Conservation (phyloP, 2,329 filamentous ascomycete species). For the Septoria linicola region DNA sequence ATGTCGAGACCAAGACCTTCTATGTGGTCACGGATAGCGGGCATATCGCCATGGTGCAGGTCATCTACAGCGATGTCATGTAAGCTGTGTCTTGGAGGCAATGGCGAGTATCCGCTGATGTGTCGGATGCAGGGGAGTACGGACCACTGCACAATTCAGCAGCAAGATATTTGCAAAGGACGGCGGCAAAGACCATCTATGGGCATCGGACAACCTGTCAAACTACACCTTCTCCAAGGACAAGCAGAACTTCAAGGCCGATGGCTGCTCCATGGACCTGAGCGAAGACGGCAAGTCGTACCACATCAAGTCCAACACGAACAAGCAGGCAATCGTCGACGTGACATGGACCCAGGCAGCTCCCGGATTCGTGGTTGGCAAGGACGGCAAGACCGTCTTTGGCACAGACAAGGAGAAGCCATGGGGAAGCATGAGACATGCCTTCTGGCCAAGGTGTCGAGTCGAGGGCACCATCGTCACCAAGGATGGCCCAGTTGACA, state of each 20-base stretch:
- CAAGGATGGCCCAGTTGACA: constrained; percentile 74
- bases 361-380: constrained; percentile 81
- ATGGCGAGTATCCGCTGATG: constrained; percentile 12
- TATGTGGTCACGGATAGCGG: constrained; percentile 82
- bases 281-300: constrained; percentile 80
- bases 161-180: constrained; percentile 82
- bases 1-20: constrained; percentile 92
- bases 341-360: constrained; percentile 72
- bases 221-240: constrained; percentile 83
- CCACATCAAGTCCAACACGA: constrained; percentile 85
- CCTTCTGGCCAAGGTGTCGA: constrained; percentile 87
- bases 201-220: constrained; percentile 76
- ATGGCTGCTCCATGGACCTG: constrained; percentile 80
- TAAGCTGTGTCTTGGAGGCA: constrained; percentile 49
- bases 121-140: constrained; percentile 66
- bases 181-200: constrained; percentile 70
- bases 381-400: constrained; percentile 78
- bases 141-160: constrained; percentile 91
- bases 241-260: constrained; percentile 79
- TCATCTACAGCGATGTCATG: constrained; percentile 98
- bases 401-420: constrained; percentile 82
- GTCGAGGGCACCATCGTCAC: constrained; percentile 83
- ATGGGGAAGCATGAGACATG: constrained; percentile 90
- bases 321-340: constrained; percentile 78
- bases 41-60: constrained; percentile 73